These are phyloP conservation scores for Diaporthe amygdali DNA, from an alignment of 2,329 filamentous ascomycete species.

Conservation along the genomic window DNA sequence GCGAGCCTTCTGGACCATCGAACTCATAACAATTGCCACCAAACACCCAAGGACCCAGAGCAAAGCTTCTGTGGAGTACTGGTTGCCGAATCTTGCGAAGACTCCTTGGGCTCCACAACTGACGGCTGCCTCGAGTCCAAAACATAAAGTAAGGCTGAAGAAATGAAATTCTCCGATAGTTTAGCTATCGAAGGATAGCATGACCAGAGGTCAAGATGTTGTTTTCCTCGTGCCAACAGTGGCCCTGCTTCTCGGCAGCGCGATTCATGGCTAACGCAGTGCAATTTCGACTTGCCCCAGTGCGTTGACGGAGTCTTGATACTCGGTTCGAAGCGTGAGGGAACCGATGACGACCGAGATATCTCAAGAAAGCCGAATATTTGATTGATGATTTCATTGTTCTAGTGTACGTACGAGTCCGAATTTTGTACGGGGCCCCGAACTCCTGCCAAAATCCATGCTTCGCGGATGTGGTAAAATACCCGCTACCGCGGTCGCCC, in stretches of 20 bases:
- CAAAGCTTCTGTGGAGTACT: too few species aligned
- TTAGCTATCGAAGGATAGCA: not conserved
- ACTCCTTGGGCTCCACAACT: not conserved
- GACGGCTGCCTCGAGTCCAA: not conserved
- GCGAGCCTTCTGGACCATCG: not conserved
- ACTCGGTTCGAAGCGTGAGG: not conserved
- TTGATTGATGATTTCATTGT: not conserved
- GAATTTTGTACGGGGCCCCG: not conserved
- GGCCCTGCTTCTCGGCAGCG: not conserved
- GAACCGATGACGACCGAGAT: not conserved
- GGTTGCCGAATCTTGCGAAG: not conserved
- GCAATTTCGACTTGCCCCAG: not conserved
- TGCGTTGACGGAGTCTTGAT: not conserved
- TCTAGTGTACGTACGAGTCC: not conserved
- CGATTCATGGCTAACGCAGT: slow-evolving; percentile 4
- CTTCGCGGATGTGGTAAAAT: not conserved
- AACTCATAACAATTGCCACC: not conserved
- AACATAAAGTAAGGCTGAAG: too few species aligned
- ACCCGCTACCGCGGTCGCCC: not conserved
- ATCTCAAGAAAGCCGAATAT: not conserved
- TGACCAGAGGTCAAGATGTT: not conserved
- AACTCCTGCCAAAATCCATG: not conserved
- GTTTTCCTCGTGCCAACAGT: not conserved
- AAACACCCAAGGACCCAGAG: too few species aligned
- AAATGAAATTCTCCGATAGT: too few species aligned